Conservation (phyloP, 2,329 filamentous ascomycete genomes). For the Alternaria novae-zelandiae region DNA sequence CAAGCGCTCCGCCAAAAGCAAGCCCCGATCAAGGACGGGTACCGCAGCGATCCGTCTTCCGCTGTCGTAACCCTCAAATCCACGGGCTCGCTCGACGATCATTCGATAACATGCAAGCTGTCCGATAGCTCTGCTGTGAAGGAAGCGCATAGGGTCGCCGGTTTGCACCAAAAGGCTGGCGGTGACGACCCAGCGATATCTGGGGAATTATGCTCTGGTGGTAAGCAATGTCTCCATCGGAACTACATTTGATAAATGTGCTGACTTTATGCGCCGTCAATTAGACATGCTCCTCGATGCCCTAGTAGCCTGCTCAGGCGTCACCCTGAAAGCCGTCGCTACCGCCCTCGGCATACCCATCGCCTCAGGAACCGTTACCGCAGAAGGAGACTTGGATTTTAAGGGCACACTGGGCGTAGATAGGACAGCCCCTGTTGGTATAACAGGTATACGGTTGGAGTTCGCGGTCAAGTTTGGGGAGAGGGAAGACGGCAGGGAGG, state of each 20-base stretch:
- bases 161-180: slow-evolving; percentile 57
- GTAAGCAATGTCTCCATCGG: not conserved
- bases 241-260: not conserved
- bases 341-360: slow-evolving; percentile 56
- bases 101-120: slow-evolving; percentile 57
- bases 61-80: slow-evolving; percentile 57
- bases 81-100: slow-evolving; percentile 52
- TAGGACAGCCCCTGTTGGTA: slow-evolving; percentile 54
- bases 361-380: slow-evolving; percentile 50
- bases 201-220: slow-evolving; percentile 57
- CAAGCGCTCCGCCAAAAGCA: slow-evolving; percentile 55
- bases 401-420: slow-evolving; percentile 59
- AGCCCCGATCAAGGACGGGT: slow-evolving; percentile 57
- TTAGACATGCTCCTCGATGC: slow-evolving; percentile 57
- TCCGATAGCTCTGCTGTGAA: slow-evolving; percentile 50
- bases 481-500: slow-evolving; percentile 40
- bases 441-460: slow-evolving; percentile 54
- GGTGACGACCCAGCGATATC: slow-evolving; percentile 52
- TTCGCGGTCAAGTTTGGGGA: slow-evolving; percentile 52
- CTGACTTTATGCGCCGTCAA: not conserved
- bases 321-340: slow-evolving; percentile 59
- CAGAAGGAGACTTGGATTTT: slow-evolving; percentile 59
- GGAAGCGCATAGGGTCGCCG: slow-evolving; percentile 53
- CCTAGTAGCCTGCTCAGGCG: slow-evolving; percentile 58
- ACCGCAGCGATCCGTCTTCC: slow-evolving; percentile 52